Conservation (phyloP, 257 asterid genomes). For the Haberlea rhodopensis region DNA sequence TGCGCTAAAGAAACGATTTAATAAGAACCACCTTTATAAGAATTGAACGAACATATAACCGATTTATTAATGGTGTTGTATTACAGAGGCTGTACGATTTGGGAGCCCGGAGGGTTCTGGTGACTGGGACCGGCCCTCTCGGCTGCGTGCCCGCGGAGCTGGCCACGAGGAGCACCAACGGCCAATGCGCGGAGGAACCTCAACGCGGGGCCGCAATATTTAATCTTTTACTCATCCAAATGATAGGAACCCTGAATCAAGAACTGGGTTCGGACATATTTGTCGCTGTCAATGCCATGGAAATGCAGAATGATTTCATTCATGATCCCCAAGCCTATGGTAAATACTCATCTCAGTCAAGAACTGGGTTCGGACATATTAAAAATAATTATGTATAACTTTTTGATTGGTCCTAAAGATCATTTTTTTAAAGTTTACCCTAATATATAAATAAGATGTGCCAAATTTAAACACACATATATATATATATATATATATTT, state of each 20-base stretch:
- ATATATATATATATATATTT: too few species aligned
- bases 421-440: too few species aligned
- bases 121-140: conserved; percentile 69
- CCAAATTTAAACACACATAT: too few species aligned
- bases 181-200: conserved; percentile 58
- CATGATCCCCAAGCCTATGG: conserved; percentile 51
- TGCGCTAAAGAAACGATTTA: too few species aligned
- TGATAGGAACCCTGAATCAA: conserved; percentile 46
- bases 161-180: conserved; percentile 48
- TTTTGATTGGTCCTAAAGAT: too few species aligned
- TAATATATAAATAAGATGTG: too few species aligned
- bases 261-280: conserved; percentile 51
- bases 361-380: too few species aligned
- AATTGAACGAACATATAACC: too few species aligned
- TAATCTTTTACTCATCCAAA: conserved; percentile 58
- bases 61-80: too few species aligned
- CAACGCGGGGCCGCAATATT: conserved; percentile 45
- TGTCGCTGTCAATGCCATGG: conserved; percentile 49
- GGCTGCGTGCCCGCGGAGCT: conserved; percentile 70
- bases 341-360: conserved; percentile 11
- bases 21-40: too few species aligned
- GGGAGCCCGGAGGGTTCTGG: conserved; percentile 62
- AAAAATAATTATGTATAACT: too few species aligned
- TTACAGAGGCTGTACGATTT: conserved; percentile 53
- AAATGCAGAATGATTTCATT: conserved; percentile 56